Conservation (phyloP, 2,329 filamentous ascomycete genomes). For the Cytospora mali region DNA sequence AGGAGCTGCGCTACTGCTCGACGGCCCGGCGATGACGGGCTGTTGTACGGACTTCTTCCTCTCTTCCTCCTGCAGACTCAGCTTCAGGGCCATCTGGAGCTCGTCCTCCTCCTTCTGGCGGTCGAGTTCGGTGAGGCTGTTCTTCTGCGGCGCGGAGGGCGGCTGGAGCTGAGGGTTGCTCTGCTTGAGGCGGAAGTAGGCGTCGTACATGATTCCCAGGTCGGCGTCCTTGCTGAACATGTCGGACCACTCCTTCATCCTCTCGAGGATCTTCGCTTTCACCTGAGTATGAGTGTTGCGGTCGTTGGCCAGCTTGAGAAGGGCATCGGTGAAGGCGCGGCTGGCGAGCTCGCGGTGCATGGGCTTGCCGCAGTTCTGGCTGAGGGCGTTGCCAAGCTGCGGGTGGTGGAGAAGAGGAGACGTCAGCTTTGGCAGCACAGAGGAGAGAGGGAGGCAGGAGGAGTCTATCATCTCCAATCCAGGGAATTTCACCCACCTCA, state of each 20-base stretch:
- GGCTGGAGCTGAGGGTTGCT: conserved; percentile 86
- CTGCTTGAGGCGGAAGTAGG: conserved; percentile 83
- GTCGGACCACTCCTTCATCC: conserved; percentile 94
- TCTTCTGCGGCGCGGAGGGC: conserved; percentile 92
- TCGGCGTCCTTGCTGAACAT: conserved; percentile 91
- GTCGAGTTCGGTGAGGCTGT: conserved; percentile 84
- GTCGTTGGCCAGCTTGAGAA: conserved; percentile 88
- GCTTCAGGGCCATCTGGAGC: conserved; percentile 89
- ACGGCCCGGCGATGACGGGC: conserved; percentile 38
- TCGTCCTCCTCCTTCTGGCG: conserved; percentile 96
- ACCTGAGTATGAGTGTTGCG: conserved; percentile 95
- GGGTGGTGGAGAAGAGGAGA: conserved; percentile 16
- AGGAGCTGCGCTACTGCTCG: conserved; percentile 38
- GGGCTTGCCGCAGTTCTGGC: conserved; percentile 84
- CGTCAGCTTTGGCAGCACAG: conserved; percentile 22
- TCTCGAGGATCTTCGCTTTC: conserved; percentile 94
- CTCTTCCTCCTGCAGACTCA: conserved; percentile 89
- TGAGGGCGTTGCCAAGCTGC: conserved; percentile 84
- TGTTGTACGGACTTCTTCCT: conserved; percentile 51
- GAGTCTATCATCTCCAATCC: not conserved
- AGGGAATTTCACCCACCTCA: conserved; percentile 56
- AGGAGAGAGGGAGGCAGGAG: not conserved
- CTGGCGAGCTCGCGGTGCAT: conserved; percentile 91
- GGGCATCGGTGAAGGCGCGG: conserved; percentile 89
- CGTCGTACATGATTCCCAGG: conserved; percentile 95